Evolutionary conservation across 2,329 filamentous ascomycete species (phyloP), one percentile per base, ranked within the genome.

Genomic region (Xylariales sp.): DNA sequence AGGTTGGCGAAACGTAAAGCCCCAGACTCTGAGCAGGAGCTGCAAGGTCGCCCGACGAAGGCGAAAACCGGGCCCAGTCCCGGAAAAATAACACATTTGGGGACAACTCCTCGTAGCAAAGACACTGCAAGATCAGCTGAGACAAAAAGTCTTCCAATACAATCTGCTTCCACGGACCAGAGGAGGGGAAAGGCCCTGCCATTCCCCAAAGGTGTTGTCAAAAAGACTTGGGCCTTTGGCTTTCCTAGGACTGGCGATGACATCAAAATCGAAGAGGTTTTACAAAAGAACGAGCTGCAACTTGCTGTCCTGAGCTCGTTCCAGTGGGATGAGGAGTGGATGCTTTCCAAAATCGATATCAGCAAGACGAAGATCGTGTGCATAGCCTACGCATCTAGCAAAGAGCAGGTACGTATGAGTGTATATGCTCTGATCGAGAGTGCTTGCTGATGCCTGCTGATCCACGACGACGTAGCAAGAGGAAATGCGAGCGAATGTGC

Each of bases 281-380:
- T 96, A 2, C 85, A 95, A 56, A 82, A 78, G 43, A 63, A 77
- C 2, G 72, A 81, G 11, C 68, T 97, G 7, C 69, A 85, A 35
- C 76, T 88, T 27, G 90, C 88, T 1, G 76, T 97, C 0, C 65
- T 97, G 5, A 95, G 89, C 49, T 87, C 91, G 0, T 97, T 85
- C 50, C 80, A 91, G 55, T 93, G 87, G 81, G 84, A 97, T 45
- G 76, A 83, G 12, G 74, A 84, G 19, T 96, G 88, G 87, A 59
- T 93, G 30, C 59, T 91, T 19, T 73, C 69, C 5, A 94, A 93
- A 56, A 59, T 95, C 19, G 69, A 88, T 43, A 55, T 71, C 12
- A 50, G 46, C 10, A 71, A 59, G 38, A 87, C 83, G 0, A 81
- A 78, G 47, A 63, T 88, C n/a, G 49, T 80, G 16, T 67, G 86